Evolutionary conservation across 2,329 filamentous ascomycete genomes (phyloP).

Genomic region (Claviceps arundinis): DNA sequence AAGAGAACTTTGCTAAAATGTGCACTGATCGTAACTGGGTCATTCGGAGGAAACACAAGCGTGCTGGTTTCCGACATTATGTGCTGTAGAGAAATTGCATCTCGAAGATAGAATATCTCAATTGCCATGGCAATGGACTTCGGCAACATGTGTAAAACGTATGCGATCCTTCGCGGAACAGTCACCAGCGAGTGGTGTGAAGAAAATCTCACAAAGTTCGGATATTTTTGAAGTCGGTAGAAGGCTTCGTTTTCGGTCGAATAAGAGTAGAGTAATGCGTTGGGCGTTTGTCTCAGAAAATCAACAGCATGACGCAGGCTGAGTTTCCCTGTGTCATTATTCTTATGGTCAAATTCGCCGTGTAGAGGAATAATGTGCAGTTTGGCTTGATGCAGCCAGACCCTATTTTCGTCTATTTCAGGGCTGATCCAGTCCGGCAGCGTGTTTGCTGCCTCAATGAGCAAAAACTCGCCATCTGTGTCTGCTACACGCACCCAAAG

Average conservation of each 20-base stretch:
- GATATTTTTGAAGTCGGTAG: constrained; percentile 75
- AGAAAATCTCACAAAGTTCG: constrained; percentile 56
- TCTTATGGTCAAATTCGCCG: constrained; percentile 14
- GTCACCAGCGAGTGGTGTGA: constrained; percentile 63
- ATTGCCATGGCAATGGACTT: constrained; percentile 69
- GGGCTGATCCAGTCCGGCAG: constrained; percentile 86
- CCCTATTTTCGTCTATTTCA: constrained; percentile 73
- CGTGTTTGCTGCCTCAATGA: constrained; percentile 83
- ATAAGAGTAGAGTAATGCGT: constrained; percentile 53
- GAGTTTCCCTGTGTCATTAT: constrained; percentile 24
- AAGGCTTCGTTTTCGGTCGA: constrained; percentile 82
- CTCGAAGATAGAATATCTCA: constrained; percentile 85
- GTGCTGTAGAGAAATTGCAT: constrained; percentile 61
- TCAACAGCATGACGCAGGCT: constrained; percentile 50
- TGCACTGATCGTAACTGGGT: constrained; percentile 67
- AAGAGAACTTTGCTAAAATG: constrained; percentile 82
- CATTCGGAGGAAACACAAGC: constrained; percentile 58
- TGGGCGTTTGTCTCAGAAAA: constrained; percentile 42
- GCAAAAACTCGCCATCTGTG: constrained; percentile 85
- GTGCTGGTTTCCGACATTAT: constrained; percentile 41
- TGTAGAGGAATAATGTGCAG: constrained; percentile 57
- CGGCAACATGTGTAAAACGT: constrained; percentile 62
- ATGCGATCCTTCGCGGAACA: constrained; percentile 71
- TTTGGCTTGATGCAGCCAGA: constrained; percentile 74
- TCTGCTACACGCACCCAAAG: constrained; percentile 78